A percentile compares a stretch with the other conserved stretches of the same genome.
Conservation (phyloP, 352 stramenopile species). For the Globisporangium yorkense region DNA sequence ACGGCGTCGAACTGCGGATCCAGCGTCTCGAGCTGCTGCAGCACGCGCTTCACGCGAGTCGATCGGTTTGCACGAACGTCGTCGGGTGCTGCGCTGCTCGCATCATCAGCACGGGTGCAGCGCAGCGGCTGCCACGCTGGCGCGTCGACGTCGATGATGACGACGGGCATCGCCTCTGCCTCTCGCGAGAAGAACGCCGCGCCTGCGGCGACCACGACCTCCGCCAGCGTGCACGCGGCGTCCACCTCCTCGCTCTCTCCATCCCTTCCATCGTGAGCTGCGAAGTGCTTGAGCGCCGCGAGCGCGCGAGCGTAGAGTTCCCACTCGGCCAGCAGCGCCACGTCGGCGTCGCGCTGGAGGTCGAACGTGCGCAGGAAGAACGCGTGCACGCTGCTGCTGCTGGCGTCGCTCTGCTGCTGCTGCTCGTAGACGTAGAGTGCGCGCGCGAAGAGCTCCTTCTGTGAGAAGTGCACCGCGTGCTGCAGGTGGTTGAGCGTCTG, state of each 20-base stretch:
- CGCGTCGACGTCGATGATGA: not conserved
- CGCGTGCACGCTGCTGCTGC: slow-evolving; percentile 16
- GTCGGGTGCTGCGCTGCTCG: no score
- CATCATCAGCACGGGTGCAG: no score
- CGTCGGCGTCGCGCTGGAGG: slow-evolving; percentile 9
- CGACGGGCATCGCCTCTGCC: not conserved
- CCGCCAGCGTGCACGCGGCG: slow-evolving; percentile 6
- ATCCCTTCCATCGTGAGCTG: not conserved
- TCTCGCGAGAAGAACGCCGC: slow-evolving; percentile 8
- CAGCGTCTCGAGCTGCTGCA: slow-evolving; percentile 16
- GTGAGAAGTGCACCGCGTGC: slow-evolving; percentile 50
- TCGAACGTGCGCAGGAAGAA: slow-evolving; percentile 57
- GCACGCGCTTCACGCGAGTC: slow-evolving; percentile 8
- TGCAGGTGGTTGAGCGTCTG: slow-evolving; percentile 48
- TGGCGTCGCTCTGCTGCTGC: not conserved
- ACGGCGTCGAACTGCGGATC: slow-evolving; percentile 47
- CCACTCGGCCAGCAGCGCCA: slow-evolving; percentile 25
- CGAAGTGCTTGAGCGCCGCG: slow-evolving; percentile 26
- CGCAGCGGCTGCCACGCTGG: slow-evolving; percentile 3
- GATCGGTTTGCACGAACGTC: no score
- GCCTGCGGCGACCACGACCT: not conserved
- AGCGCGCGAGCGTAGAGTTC: slow-evolving; percentile 47
- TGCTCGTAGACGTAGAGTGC: slow-evolving; percentile 24
- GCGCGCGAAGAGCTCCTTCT: slow-evolving; percentile 47
- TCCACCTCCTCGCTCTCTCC: not conserved